Conservation (phyloP, 2,329 filamentous ascomycete genomes). For the Verticillium klebahnii region DNA sequence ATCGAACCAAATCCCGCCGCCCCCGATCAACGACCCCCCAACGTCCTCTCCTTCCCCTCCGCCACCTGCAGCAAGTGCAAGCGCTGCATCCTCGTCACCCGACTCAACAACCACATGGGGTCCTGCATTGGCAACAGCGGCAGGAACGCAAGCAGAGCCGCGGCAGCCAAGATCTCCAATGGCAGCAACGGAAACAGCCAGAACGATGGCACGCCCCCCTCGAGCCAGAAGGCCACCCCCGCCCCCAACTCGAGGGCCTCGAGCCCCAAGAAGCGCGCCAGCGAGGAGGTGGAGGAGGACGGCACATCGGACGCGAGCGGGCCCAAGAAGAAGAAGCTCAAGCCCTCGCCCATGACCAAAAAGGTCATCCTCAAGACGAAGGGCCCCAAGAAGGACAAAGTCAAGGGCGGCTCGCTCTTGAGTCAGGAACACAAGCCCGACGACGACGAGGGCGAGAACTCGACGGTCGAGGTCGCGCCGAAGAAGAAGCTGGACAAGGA, state of each 20-base stretch:
- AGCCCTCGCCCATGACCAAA: conserved; percentile 42
- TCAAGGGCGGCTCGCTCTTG: conserved; percentile 44
- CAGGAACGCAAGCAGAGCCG: conserved; percentile 56
- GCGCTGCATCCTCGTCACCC: conserved; percentile 59
- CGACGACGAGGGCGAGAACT: conserved; percentile 17
- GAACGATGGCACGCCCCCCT: conserved; percentile 54
- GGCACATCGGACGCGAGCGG: conserved; percentile 44
- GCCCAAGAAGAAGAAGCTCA: conserved; percentile 56
- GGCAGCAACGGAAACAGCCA: conserved; percentile 43
- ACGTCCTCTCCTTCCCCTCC: conserved; percentile 60
- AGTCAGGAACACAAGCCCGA: conserved; percentile 42
- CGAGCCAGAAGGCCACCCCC: conserved; percentile 60
- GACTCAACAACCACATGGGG: conserved; percentile 64
- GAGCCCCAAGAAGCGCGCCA: conserved; percentile 54
- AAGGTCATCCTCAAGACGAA: conserved; percentile 55
- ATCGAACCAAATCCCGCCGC: conserved; percentile 36
- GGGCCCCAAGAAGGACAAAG: conserved; percentile 49
- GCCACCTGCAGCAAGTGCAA: conserved; percentile 66
- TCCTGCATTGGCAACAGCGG: conserved; percentile 64
- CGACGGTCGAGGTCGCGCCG: conserved; percentile 24
- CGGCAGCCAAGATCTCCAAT: conserved; percentile 60
- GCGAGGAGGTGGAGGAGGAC: conserved; percentile 50
- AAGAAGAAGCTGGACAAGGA: conserved; percentile 23
- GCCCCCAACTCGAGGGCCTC: conserved; percentile 46
- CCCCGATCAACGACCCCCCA: conserved; percentile 52